Evolutionary conservation across 371 early-diverging fungal species (phyloP), one percentile per base, ranked within the genome.

Genomic region (Syncephalastrum monosporum): DNA sequence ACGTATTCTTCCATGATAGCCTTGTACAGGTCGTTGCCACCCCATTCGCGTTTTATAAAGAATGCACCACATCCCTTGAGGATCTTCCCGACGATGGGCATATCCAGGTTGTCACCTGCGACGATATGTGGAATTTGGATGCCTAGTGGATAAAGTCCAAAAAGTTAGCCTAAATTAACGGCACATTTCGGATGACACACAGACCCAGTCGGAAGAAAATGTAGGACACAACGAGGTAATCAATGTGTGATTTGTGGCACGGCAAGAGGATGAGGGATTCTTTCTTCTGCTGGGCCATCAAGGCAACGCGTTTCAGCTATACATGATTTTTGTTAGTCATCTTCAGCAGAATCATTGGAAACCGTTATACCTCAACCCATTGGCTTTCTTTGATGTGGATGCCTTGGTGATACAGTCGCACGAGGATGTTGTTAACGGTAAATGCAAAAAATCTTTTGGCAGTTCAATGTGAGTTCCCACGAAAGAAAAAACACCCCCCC

Each of bases 171-270:
- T 33, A 10, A 33, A 33, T 8, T 33, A 33, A 33, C 38, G 38
- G 12, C 10, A 12, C 38, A 33, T 33, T 33, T 33, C 38, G 38
- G 7, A 33, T 33, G 38, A 33, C 38, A 33, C 47, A 46, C 47
- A 46, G 60, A 46, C 90, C 90, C 24, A 82, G 77, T 51, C 95
- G 85, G 74, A 84, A 91, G 75, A 94, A 87, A 21, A 92, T 76
- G 63, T 92, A 94, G 21, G 82, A 83, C 23, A 93, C 81, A 17
- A 93, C 91, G n/a, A 94, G 68, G 65, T 94, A 94, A 70, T 94
- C 95, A 50, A 94, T 81, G 61, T 94, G 95, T 1, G 91, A 90
- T 76, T 93, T 94, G 73, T 94, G 95, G 45, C 85, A 92, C 23
- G 95, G 95, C 57, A 92, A 63, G 45, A 93, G 79, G 19, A 94